Evolutionary conservation across 768 basidiomycete genomes (phyloP), one percentile per base, ranked within the genome.

Genomic region (Royoungia palumana): DNA sequence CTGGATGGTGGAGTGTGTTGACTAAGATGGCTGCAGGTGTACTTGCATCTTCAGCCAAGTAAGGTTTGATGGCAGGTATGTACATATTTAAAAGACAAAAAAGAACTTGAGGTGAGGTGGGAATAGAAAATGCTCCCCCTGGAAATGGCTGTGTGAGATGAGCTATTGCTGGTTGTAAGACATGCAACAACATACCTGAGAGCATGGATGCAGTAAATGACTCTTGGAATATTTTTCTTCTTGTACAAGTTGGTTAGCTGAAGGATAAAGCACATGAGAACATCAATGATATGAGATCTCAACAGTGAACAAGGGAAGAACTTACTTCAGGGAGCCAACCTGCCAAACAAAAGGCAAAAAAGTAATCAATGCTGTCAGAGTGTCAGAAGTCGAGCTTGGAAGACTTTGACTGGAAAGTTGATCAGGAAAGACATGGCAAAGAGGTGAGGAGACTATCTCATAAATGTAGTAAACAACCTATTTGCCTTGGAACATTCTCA

Each of bases 181-280:
- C 0, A 16, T 2, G 25, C 2, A 28, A 27, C 10, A 43, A 25
- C 53, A 38, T 51, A 90, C 88, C 92, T 94, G 42, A 99, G 73
- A 16, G 96, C 95, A 64, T 99, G 96, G 41, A 99, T 92, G 64
- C 96, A 97, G 68, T 97, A 99, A 56, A 97, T 94, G 41, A 98
- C 96, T 65, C 98, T 99, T 0, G 96, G 96, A 21, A 98, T 72
- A 64, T 98, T 99, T 75, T 96, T 97, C 78, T 94, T 98, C 69
- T 98, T 87, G 66, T 98, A 99, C 24, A 99, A 73, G 75, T 99
- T 96, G 5, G 94, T 97, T 25, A 94, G 77, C 62, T 98, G 96
- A 63, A 99, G 98, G 41, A 94, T 88, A 66, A 99, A 99, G 48
- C 92, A 87, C 93, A 97, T 54, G 0, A 35, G 4, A 20, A 16